Base-by-base conservation (phyloP, 1,139 yeast species). In the Groenewaldozyma sp. region DNA sequence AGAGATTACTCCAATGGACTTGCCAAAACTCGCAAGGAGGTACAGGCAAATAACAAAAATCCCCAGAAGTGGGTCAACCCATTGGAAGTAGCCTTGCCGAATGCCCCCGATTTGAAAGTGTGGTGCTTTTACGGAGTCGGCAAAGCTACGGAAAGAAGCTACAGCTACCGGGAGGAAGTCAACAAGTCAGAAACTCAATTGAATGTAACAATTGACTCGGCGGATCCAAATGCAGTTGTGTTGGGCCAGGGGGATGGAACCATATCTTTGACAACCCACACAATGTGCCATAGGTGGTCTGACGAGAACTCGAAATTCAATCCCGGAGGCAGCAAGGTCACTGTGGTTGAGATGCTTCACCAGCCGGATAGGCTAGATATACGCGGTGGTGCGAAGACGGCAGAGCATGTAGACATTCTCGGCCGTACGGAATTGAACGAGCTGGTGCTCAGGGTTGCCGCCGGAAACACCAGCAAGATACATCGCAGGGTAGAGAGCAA, bases 161-260 rank as follows among this genome's bases (percentile, higher is more conserved):
- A 91, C 59, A 76, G 78, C 33, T 91, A 91, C 61, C 76, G 74
- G 40, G 94, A 84, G 50, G 76, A 76, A 40, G 59, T 69, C 3
- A 62, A 67, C 39, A 72, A 71, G 48, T 56, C 60, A 0, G 39
- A 59, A 1, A 54, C 72, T 3, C 73, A 73, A 26, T 63, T 88
- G 43, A 76, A 81, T 47, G 71, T 82, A 43, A 73, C 88, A 0
- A 84, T 91, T 38, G 71, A 70, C 34, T 59, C 61, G 34, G 80
- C 77, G 44, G 64, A 74, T 3, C 78, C 76, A 1, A 56, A 74
- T 38, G 75, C 94, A 0, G 95, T 91, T 1, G 70, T 70, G 33
- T 68, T 84, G 56, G 83, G 94, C 1, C 95, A 91, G 55, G 98
- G 98, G 18, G 98, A 91, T 58, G 98, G 98, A 2, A 91, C 98